Base-by-base conservation (phyloP, 768 basidiomycete species). In the Kondoa subrosea region DNA sequence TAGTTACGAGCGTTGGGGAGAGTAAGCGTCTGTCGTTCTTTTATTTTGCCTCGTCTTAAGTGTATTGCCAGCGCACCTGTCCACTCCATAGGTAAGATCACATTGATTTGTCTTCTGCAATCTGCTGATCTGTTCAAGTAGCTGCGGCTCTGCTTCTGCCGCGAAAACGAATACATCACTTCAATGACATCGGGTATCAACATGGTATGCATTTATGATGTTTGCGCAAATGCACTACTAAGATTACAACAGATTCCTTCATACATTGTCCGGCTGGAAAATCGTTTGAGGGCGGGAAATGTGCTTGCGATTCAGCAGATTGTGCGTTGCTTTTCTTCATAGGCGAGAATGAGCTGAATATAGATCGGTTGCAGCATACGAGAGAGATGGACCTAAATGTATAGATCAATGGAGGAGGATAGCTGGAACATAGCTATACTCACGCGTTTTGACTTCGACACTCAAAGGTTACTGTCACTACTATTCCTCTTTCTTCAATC, bases 111-210 rank as follows among this genome's bases (percentile, higher is more conserved):
- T 8, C 40, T 8, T 8, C 40, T 21, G 8, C 40, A 21, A 8
- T 8, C 8, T 8, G 21, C 40, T 50, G 12, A 50, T 50, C 40
- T 8, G 21, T 8, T 8, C 40, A 50, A 8, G 21, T 21, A 50
- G 93, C 87, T 56, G 91, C 87, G 0, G 87, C 92, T 0, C 80
- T 97, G 12, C 88, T 96, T 72, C 87, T 89, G 0, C 83, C 82
- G 75, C 91, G 89, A 75, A 85, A 88, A 16, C 86, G 90, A 76
- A 85, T 97, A 61, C 88, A 93, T 76, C 91, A 89, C 79, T 93
- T 93, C 80, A 84, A 87, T 71, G 70, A 71, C 31, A 71, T 71
- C 21, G 61, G 29, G 29, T 63, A 63, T 33, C 15, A 33, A 32
- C 61, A 63, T 63, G 33, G 58, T 59, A 4, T 8, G 40, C 40